phyloP scores from a whole-genome alignment of 2,329 filamentous ascomycete genomes.

The Calonectria honghensis region DNA sequence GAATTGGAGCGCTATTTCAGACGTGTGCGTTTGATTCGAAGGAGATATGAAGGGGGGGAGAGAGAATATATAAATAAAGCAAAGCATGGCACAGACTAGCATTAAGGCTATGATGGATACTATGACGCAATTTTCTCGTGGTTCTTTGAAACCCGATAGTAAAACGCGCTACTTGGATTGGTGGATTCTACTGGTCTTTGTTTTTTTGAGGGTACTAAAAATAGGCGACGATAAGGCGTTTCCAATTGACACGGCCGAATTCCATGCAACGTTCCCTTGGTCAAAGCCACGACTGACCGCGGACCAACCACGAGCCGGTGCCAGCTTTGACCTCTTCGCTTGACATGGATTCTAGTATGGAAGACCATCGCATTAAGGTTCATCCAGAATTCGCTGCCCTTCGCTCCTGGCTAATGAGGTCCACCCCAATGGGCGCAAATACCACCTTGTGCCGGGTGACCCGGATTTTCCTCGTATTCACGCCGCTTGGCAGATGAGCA shows the following conservation, averaged over 20 bases:
- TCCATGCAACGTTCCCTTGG: constrained; percentile 17
- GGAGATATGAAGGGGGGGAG: neutral
- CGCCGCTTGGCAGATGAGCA: neutral
- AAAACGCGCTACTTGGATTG: neutral
- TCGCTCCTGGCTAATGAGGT: neutral
- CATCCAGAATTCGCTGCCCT: constrained; percentile 7
- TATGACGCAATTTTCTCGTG: neutral
- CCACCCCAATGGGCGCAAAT: neutral
- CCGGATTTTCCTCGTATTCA: constrained; percentile 7
- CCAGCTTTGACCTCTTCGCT: neutral
- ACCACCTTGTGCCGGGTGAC: neutral
- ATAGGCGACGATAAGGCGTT: neutral
- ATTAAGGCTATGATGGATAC: neutral
- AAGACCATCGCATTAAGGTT: neutral
- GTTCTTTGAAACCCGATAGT: neutral
- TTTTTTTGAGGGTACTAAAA: neutral
- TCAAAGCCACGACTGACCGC: neutral
- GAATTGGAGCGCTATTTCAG: neutral
- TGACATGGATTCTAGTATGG: neutral
- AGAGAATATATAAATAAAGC: neutral
- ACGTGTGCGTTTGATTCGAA: neutral
- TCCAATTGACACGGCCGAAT: neutral
- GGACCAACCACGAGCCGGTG: neutral
- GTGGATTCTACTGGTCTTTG: neutral
- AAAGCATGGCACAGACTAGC: neutral